Conservation (phyloP, 1,284 basidiomycete species). For the Bondarzewia mesenterica region DNA sequence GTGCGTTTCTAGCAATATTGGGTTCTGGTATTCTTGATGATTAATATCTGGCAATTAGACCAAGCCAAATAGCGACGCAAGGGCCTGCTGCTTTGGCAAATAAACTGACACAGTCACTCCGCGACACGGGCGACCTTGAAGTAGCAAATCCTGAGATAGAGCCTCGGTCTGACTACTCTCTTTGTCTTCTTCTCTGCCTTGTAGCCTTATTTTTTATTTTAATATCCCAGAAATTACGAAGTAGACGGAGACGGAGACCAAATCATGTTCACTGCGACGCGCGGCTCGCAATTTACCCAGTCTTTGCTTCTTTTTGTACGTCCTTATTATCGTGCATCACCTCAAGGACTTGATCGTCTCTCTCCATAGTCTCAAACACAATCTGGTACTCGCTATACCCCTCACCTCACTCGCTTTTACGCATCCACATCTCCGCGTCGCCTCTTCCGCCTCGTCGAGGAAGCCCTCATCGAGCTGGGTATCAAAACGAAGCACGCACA, state of each 20-base stretch:
- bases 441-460: constrained; percentile 43
- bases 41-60: constrained; percentile 32
- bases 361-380: constrained; percentile 64
- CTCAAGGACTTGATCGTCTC: background rate
- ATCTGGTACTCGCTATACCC: constrained; percentile 55
- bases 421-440: constrained; percentile 43
- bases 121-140: constrained; percentile 60
- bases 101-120: constrained; percentile 60
- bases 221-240: constrained; percentile 12
- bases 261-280: constrained; percentile 38
- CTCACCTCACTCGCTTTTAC: constrained; percentile 74
- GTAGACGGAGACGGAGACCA: constrained; percentile 47
- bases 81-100: constrained; percentile 51
- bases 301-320: constrained; percentile 52
- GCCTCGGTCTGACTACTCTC: constrained; percentile 13
- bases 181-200: background rate
- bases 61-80: constrained; percentile 60
- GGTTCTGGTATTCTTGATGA: background rate
- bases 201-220: constrained; percentile 5
- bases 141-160: constrained; percentile 50
- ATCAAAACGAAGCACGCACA: constrained; percentile 46
- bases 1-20: constrained; percentile 27
- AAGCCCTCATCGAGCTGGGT: constrained; percentile 36
- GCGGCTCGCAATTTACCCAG: constrained; percentile 53
- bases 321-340: constrained; percentile 9